Base-by-base conservation (phyloP, 495 filamentous ascomycete genomes). In the Hypoxylon rickii region DNA sequence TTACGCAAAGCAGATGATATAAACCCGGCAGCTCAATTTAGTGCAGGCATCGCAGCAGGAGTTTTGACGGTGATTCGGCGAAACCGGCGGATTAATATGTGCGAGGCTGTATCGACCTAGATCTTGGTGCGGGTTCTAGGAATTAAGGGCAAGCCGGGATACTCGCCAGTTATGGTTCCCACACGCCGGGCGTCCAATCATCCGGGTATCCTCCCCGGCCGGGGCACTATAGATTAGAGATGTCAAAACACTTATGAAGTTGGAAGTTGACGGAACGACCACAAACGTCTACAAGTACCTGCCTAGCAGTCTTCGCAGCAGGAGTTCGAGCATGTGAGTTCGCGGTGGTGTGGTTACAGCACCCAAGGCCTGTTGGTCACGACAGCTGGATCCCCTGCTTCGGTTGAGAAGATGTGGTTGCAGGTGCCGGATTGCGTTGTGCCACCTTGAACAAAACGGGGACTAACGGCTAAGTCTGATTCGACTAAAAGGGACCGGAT, bases 351-450 rank as follows among this genome's bases (percentile, higher is more conserved):
- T 53, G 59, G 53, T 63, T 63, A 63, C 59, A 63, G 20, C 48
- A 56, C 48, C 43, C 57, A 63, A 63, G 38, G 55, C 29, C 44
- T 63, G 59, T 63, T 63, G 59, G 59, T 57, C 59, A 57, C 59
- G 53, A 12, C 43, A 57, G 47, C 29, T 48, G n/a, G 46, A 53
- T 62, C 59, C 59, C 59, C 52, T 56, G 51, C 44, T 36, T 56
- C 51, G 51, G 52, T 62, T 63, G 58, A 57, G 57, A 43, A 63
- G 59, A 63, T 63, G 48, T 56, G 59, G 59, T 63, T 63, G 59
- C 59, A 63, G 59, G 52, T 53, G 48, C 59, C 53, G 48, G 53
- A 63, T 52, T 49, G 44, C 48, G 59, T 54, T 63, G 59, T 63
- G 40, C 53, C 59, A 63, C 59, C 59, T 63, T 43, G 59, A 63